Evolutionary conservation across 352 stramenopile species (phyloP).

Genomic region (Phytophthora pluvialis): DNA sequence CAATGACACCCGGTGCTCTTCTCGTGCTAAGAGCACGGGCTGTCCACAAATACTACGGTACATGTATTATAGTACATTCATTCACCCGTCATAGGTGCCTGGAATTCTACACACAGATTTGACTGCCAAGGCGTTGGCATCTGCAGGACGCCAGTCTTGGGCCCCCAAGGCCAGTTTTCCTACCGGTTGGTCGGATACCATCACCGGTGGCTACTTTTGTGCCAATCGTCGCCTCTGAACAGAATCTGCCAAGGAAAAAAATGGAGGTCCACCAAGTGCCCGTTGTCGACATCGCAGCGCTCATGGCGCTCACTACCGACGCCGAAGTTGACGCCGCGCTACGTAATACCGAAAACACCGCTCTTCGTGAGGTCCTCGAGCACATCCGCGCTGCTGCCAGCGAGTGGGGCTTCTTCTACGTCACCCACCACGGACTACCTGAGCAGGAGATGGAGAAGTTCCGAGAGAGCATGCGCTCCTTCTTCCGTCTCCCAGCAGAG

Average conservation of each 20-base stretch:
- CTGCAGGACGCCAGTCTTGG: neutral
- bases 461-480: constrained; percentile 64
- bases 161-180: no score
- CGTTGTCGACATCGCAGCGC: constrained; percentile 52
- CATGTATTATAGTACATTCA: no score
- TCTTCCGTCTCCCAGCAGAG: constrained; percentile 83
- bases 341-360: constrained; percentile 6
- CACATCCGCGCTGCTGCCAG: constrained; percentile 38
- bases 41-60: no score
- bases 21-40: no score
- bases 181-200: no score
- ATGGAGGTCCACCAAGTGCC: constrained; percentile 48
- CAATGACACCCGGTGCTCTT: no score
- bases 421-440: constrained; percentile 82
- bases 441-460: constrained; percentile 71
- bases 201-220: constrained; percentile 9
- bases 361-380: constrained; percentile 45
- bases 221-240: constrained; percentile 10
- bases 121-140: no score
- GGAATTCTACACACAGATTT: no score
- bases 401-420: constrained; percentile 94
- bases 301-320: constrained; percentile 50
- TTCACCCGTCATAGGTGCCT: no score
- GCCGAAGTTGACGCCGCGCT: constrained; percentile 41
- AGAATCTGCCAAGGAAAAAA: neutral